Conservation (phyloP, 345 rosid genomes). For the Limnanthes douglasii region DNA sequence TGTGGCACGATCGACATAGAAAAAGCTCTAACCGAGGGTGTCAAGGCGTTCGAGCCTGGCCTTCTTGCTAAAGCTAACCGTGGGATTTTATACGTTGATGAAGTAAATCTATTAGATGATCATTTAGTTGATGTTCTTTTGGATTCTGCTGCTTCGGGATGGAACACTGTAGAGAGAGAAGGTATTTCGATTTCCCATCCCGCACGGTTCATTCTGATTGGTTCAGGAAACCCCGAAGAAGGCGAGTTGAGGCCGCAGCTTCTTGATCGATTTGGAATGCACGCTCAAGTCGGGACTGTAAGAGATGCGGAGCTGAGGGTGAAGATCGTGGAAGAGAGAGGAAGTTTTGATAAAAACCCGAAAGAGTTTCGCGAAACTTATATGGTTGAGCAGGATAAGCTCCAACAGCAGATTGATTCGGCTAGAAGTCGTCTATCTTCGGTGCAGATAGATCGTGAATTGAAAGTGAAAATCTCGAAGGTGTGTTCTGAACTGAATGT, state of each 20-base stretch:
- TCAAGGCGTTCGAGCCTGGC: slow-evolving; percentile 97
- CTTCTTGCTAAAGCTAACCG: slow-evolving; percentile 94
- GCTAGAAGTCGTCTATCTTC: slow-evolving; percentile 56
- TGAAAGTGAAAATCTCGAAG: slow-evolving; percentile 88
- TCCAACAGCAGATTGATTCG: slow-evolving; percentile 53
- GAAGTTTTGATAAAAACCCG: slow-evolving; percentile 63
- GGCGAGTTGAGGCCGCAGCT: slow-evolving; percentile 91
- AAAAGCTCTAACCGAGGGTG: slow-evolving; percentile 91
- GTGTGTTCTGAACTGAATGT: slow-evolving; percentile 93
- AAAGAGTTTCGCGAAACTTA: slow-evolving; percentile 77
- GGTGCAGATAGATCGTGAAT: slow-evolving; percentile 69
- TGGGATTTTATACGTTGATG: slow-evolving; percentile 94
- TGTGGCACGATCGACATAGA: slow-evolving; percentile 95
- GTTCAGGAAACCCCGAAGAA: slow-evolving; percentile 94
- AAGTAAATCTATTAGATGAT: slow-evolving; percentile 92
- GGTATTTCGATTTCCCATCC: slow-evolving; percentile 92
- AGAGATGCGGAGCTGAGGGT: slow-evolving; percentile 85
- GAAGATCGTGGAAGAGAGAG: slow-evolving; percentile 90
- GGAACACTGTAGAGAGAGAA: slow-evolving; percentile 96
- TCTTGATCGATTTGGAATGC: slow-evolving; percentile 90
- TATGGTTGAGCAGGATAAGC: slow-evolving; percentile 75
- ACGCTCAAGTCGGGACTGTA: slow-evolving; percentile 88
- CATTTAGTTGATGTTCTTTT: slow-evolving; percentile 92
- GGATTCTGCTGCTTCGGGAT: slow-evolving; percentile 93
- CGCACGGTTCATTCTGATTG: slow-evolving; percentile 81